Evolutionary conservation across 768 basidiomycete species (phyloP), one percentile per base, ranked within the genome.

Genomic region (Infundibulicybe gibba): DNA sequence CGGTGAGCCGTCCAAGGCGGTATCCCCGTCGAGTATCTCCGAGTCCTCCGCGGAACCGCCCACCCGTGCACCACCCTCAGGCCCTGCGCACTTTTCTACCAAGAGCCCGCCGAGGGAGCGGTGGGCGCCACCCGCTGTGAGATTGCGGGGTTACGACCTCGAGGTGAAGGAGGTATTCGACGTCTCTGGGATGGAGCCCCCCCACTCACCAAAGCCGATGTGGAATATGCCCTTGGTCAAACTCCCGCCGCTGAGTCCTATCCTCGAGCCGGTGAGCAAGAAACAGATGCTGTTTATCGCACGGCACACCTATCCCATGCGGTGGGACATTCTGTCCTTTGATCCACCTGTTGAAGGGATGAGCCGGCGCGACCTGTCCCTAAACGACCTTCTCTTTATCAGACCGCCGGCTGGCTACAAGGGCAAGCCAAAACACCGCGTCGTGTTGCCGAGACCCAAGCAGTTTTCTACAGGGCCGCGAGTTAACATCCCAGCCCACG

Each of bases 321-420:
- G 83, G 37, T 74, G 79, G 66, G 88, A 90, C 44, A 75, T 83
- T 20, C 67, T 86, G 21, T 83, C 85, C 2, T 87, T 84, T 65
- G 77, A 81, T 30, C 87, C 90, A 43, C 84, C 85, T 14, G 72
- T 85, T 12, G 76, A 78, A 46, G 81, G 78, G 41, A 84, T 84
- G 79, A 77, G 54, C 44, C 75, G 66, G 37, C 70, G 76, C 40
- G 83, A 85, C 47, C 69, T 85, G 40, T 79, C 80, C 15, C 47
- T 88, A 34, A 84, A 87, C 53, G 81, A 85, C 21, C 59, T 83
- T 33, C 63, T 91, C 32, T 87, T 89, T 63, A 72, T 63, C 48
- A 76, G 68, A 50, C 68, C 72, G 13, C 53, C 51, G 16, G 44
- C 55, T 9, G 55, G 53, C 8, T 63, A 53, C 56, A 76, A 73